Base-by-base conservation (phyloP, 2,329 filamentous ascomycete species). In the Trichoderma atrobrunneum region DNA sequence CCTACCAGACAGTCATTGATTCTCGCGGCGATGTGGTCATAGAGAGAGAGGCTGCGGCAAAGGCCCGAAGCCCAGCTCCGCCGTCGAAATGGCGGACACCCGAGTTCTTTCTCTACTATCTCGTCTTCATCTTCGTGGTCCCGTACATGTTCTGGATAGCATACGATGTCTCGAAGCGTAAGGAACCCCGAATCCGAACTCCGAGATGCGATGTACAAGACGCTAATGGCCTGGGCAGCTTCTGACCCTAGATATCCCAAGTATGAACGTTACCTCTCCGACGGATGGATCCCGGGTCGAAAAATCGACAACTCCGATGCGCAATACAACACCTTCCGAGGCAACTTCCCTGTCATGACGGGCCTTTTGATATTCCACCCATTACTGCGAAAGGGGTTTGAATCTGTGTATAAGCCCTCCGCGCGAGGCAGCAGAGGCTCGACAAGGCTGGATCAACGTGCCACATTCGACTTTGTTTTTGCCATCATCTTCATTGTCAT, bases 81-180 rank as follows among this genome's bases (percentile, higher is more conserved):
- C 88, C 90, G 43, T 88, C 95, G 57, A 92, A 88, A 90, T 99
- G 95, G 95, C 89, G 87, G 28, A 97, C 94, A 0, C 87, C 88
- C 3, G 96, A 99, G 82, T 98, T 96, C 84, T 92, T 89, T 79
- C 76, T 94, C 69, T 98, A 99, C 84, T 92, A 91, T 76, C 62
- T 92, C 24, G 82, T 93, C 75, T 88, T 98, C 76, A 74, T 87
- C 34, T 79, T 88, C 7, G 86, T 85, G 70, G 86, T 98, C 30
- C 93, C 94, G 10, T 87, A 90, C 77, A 99, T 99, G 95, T 94
- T 97, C 82, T 97, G 94, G 85, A 86, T 91, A n/a, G 91, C 92
- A 11, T 93, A 94, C 76, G 89, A 93, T 82, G 94, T 97, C 60
- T 99, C 96, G 28, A 88, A 91, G 82, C 88, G 95, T 95, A 86